These are phyloP conservation scores for Canavalia gladiata DNA, from an alignment of 306 rosid genomes.

Conservation along the genomic window DNA sequence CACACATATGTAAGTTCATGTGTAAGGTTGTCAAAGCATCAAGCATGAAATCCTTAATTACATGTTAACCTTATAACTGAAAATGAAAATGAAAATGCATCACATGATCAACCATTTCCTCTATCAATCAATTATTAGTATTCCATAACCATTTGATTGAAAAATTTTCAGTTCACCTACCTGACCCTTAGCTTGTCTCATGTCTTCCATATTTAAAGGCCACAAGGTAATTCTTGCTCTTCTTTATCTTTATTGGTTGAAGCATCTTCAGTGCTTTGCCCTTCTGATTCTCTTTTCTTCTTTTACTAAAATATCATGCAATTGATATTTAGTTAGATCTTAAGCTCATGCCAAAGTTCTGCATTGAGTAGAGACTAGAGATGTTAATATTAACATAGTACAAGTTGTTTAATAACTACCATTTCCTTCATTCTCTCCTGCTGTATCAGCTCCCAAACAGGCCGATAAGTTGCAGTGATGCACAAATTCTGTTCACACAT, in stretches of 20 bases:
- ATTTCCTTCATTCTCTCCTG: conserved; percentile 79
- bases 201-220: conserved; percentile 86
- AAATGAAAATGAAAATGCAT: conserved; percentile 2
- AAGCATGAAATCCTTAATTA: conserved; percentile 1
- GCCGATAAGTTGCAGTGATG: conserved; percentile 90
- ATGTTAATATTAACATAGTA: conserved; percentile 22
- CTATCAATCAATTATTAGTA: not conserved
- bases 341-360: not conserved
- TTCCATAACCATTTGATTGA: not conserved
- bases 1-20: conserved; percentile 27
- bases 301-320: conserved; percentile 63
- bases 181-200: conserved; percentile 94
- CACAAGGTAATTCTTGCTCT: conserved; percentile 68
- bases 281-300: conserved; percentile 69
- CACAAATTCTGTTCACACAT: conserved; percentile 83
- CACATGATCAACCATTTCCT: not conserved
- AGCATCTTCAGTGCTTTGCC: conserved; percentile 60
- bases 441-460: conserved; percentile 88
- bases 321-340: conserved; percentile 21
- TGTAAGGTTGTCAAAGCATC: too few species aligned
- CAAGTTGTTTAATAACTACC: conserved; percentile 57
- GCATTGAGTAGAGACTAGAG: not conserved
- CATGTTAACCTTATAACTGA: too few species aligned
- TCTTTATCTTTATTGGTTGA: conserved; percentile 62
- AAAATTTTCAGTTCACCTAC: too few species aligned